phyloP scores from a whole-genome alignment of 1,139 yeast species.

The Zygosaccharomyces sapae region DNA sequence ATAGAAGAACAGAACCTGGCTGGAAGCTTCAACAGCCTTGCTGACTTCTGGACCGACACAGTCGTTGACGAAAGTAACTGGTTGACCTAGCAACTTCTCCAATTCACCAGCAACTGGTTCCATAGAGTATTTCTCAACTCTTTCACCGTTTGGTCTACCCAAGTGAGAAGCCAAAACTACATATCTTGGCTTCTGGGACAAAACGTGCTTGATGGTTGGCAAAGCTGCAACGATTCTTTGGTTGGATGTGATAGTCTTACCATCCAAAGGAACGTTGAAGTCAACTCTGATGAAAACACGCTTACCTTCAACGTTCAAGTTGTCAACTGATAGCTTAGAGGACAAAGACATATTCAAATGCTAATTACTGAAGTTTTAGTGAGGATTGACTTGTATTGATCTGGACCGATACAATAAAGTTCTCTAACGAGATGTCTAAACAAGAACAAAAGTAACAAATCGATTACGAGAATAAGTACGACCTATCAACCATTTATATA shows the following conservation, averaged over 20 bases:
- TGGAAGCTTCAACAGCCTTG: slow-evolving; percentile 64
- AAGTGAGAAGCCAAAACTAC: slow-evolving; percentile 90
- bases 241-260: slow-evolving; percentile 92
- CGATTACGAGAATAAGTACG: no score
- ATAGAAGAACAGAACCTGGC: slow-evolving; percentile 63
- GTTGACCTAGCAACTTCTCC: slow-evolving; percentile 61
- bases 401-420: background rate
- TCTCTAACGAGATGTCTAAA: no score
- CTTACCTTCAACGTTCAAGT: slow-evolving; percentile 77
- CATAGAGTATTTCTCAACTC: slow-evolving; percentile 74
- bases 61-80: slow-evolving; percentile 76
- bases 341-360: slow-evolving; percentile 71
- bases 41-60: slow-evolving; percentile 88
- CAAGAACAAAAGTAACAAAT: no score
- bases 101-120: slow-evolving; percentile 90
- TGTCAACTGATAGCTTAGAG: slow-evolving; percentile 85
- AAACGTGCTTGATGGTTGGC: slow-evolving; percentile 91
- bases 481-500: slow-evolving; percentile 2
- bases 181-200: slow-evolving; percentile 84
- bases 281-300: slow-evolving; percentile 96
- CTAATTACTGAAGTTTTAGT: background rate
- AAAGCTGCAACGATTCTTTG: slow-evolving; percentile 98
- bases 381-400: background rate
- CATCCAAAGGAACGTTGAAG: slow-evolving; percentile 96
- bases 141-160: slow-evolving; percentile 97